Base-by-base conservation (phyloP, 2,329 filamentous ascomycete genomes). In the Colletotrichum orchidophilum region DNA sequence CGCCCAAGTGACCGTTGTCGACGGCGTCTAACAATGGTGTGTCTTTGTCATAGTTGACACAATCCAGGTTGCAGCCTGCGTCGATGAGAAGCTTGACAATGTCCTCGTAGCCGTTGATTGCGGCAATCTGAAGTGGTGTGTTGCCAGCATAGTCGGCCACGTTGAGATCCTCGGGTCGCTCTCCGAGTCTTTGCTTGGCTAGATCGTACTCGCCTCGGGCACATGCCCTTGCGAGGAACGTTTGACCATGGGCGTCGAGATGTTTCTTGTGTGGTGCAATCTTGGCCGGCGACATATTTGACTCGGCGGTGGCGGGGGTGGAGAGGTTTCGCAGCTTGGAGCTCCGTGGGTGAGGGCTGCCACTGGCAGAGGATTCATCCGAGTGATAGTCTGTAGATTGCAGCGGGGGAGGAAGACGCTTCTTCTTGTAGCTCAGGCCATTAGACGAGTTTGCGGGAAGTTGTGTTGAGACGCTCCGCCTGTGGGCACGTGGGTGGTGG, bases 1-100 rank as follows among this genome's bases (percentile, higher is more conserved):
- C 96, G 21, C 93, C 93, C 8, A 97, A 80, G 78, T 99, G 95
- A 1, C 94, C 94, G 77, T 99, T 99, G 76, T 98, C 96, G 31
- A 98, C 95, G 5, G 96, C 96, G 83, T 99, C 96, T 64, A 99
- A 92, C 42, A 99, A 87, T 31, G 96, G 96, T 0, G 96, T 98
- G 77, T 99, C 96, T 77, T 94, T 94, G 76, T 95, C 92, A 76
- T 94, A 91, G 76, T 93, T 91, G 69, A 91, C 85, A 76, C 88
- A 96, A 77, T 98, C 93, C 55, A 96, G 87, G 66, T 94, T 92
- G 81, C 95, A 97, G 39, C 94, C 94, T 73, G 94, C 92, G 9
- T 94, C 90, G 73, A 99, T 91, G 49, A 99, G 84, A 63, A 97
- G 92, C 78, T 93, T 91, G 49, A 98, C 96, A 67, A 98, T 95